Base-by-base conservation (phyloP, 768 basidiomycete genomes). In the Rickenella mellea region DNA sequence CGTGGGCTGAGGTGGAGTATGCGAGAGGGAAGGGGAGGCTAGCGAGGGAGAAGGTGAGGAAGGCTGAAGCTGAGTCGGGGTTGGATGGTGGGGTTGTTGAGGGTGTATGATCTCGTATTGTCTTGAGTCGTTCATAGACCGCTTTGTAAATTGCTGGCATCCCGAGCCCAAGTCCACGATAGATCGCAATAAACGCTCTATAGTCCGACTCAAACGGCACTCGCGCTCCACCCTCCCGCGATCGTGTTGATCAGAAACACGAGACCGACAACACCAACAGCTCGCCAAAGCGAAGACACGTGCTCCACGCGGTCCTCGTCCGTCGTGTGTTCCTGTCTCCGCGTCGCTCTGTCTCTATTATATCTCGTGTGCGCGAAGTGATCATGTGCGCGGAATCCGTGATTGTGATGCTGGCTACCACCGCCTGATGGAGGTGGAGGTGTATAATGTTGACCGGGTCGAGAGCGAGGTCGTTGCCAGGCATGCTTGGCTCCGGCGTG, bases 1-100 rank as follows among this genome's bases (percentile, higher is more conserved):
- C 61, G 42, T 89, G 86, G 84, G 59, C 60, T n/a, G 64, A 67
- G 27, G 84, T 90, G 2, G 80, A 88, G 21, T 49, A 65, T 45
- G 78, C 78, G 26, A 63, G 87, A 47, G 86, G 87, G 11, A 88
- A 85, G 55, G 87, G 87, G 2, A 65, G 87, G 50, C 53, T 90
- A 36, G 67, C 67, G 29, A 69, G 83, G 51, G 85, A 87, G 63
- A 77, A 62, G 55, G 65, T 57, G 45, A 74, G 68, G 29, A 41
- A 57, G 33, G 47, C 40, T 27, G 33, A 46, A 30, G 33, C 30
- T 17, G 40, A 40, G n/a, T n/a, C n/a, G n/a, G n/a, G n/a, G n/a
- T n/a, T n/a, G n/a, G n/a, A n/a, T n/a, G n/a, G n/a, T n/a, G n/a
- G n/a, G n/a, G n/a, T n/a, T n/a, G n/a, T n/a, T n/a, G n/a, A n/a